phyloP scores from a whole-genome alignment of 2,329 filamentous ascomycete species.

The Alternaria viburni region DNA sequence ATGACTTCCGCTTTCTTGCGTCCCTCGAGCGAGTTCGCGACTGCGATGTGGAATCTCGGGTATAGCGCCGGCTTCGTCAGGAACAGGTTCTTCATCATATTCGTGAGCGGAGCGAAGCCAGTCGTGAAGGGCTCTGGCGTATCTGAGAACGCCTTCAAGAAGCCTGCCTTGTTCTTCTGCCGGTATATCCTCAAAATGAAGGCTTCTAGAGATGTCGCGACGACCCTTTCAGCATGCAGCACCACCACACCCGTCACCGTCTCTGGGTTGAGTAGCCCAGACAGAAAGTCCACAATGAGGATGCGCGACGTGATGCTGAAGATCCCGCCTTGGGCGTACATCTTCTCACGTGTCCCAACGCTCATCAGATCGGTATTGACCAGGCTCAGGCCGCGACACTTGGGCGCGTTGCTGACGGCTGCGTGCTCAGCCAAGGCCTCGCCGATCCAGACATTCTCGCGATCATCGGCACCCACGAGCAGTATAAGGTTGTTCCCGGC shows the following conservation, averaged over 20 bases:
- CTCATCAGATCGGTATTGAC: conserved; percentile 96
- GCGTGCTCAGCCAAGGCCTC: conserved; percentile 96
- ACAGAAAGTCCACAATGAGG: conserved; percentile 89
- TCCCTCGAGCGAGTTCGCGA: conserved; percentile 88
- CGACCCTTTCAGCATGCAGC: conserved; percentile 83
- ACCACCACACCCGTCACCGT: conserved; percentile 87
- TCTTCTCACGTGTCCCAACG: conserved; percentile 84
- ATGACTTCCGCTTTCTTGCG: conserved; percentile 95
- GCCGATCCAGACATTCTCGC: conserved; percentile 96
- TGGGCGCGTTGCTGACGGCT: conserved; percentile 81
- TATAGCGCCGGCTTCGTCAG: conserved; percentile 87
- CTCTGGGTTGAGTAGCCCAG: conserved; percentile 78
- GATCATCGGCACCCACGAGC: conserved; percentile 85
- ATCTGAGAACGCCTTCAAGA: conserved; percentile 95
- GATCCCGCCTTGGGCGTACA: conserved; percentile 88
- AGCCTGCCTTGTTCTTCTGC: conserved; percentile 91
- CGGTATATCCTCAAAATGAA: conserved; percentile 94
- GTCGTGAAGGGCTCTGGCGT: conserved; percentile 87
- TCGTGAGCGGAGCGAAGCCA: conserved; percentile 85
- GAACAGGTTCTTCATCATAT: conserved; percentile 92
- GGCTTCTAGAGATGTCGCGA: conserved; percentile 88
- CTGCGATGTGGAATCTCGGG: conserved; percentile 90
- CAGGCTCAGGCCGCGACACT: conserved; percentile 82
- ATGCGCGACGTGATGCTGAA: conserved; percentile 97
- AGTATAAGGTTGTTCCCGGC: conserved; percentile 92